Evolutionary conservation across 805 yeast species (phyloP), one percentile per base, ranked within the genome.

Genomic region (Starmera amethionina): DNA sequence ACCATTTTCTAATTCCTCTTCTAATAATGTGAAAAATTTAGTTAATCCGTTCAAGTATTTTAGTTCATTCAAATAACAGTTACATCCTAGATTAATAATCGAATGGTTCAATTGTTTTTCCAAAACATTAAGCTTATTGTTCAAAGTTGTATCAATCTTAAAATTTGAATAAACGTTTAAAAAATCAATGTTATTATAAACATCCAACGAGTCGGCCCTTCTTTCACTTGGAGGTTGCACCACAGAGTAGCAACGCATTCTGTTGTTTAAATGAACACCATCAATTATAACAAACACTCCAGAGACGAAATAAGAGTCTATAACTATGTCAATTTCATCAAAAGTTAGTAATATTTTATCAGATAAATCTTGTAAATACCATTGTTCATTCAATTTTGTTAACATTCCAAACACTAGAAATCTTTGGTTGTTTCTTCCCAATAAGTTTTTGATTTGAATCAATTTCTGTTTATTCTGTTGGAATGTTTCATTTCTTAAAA

Each of bases 201-300:
- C 79, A 22, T 82, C 89, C 41, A 78, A 53, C 1, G 94, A 70
- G 0, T 54, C 59, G 8, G 71, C 78, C 43, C 97, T 68, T 46
- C 73, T 67, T 56, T 93, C 99, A 4, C 87, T 81, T 0, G 93
- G 88, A 3, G 98, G 97, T 44, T 87, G 96, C 4, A 83, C 82
- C 38, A 93, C 69, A 5, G 82, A 72, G 27, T 82, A 71, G 1
- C 82, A 94, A 47, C 81, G 77, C 54, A 93, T 88, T 37, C 72
- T 77, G 25, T 68, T 68, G 14, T 77, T 73, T 4, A 80, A 78
- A 55, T 87, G 86, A 14, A 85, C 76, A 14, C 99, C 99, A 53
- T 87, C 95, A 39, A 83, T 81, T 2, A 90, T 61, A 0, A 86
- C 75, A 49, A 82, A 77, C 65, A 82, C 78, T 2, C 98, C 97